Evolutionary conservation across 768 basidiomycete genomes (phyloP).

Genomic region (Lyophyllum atratum): DNA sequence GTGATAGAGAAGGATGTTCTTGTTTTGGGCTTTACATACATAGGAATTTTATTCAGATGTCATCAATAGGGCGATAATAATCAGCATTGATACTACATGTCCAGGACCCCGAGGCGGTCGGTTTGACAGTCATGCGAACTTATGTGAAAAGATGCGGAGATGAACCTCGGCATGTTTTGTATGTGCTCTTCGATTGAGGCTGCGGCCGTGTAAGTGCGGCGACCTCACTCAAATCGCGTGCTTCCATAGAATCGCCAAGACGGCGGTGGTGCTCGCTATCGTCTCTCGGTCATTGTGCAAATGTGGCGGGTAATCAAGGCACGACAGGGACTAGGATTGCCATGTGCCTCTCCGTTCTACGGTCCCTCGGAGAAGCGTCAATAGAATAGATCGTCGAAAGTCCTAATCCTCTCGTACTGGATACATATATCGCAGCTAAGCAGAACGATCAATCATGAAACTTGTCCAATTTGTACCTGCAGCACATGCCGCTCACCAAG

Average conservation of each 20-base stretch:
- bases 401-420: neutral
- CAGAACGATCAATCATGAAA: too few relatives aligned
- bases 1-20: neutral
- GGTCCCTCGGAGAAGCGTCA: too few relatives aligned
- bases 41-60: neutral
- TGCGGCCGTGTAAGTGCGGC: too few relatives aligned
- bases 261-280: too few relatives aligned
- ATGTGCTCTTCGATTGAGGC: too few relatives aligned
- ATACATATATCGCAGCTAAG: too few relatives aligned
- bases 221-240: too few relatives aligned
- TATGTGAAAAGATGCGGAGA: neutral
- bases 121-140: constrained; percentile 6
- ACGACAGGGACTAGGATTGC: neutral
- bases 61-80: neutral
- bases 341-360: too few relatives aligned
- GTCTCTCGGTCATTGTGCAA: neutral
- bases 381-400: too few relatives aligned
- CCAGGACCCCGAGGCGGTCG: neutral
- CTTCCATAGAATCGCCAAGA: too few relatives aligned
- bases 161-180: neutral
- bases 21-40: neutral
- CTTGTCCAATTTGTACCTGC: neutral
- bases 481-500: neutral
- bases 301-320: neutral
- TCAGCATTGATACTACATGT: neutral